phyloP scores from a whole-genome alignment of 169 alveolate genomes.

The Theileria equi region DNA sequence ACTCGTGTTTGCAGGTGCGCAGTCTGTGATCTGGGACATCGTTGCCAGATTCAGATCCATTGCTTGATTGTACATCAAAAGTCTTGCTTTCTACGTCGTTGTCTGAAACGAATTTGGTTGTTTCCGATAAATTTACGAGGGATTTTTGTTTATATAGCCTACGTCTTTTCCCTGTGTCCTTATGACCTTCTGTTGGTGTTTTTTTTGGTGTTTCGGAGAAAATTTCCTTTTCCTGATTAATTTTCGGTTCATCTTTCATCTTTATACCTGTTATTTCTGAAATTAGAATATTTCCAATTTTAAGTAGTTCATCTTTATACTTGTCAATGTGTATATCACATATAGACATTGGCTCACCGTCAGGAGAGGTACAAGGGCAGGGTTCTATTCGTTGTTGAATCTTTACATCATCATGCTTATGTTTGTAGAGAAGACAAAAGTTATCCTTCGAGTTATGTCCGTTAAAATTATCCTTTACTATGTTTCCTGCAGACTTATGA shows the following conservation, averaged over 20 bases:
- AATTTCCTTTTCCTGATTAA: neutral
- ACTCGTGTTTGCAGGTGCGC: neutral
- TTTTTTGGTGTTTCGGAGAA: neutral
- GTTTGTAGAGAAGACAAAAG: neutral
- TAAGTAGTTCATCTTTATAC: neutral
- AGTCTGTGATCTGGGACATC: too few relatives aligned
- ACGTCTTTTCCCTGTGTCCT: neutral
- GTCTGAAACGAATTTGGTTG: too few relatives aligned
- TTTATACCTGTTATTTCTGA: constrained; percentile 34
- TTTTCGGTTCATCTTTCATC: constrained; percentile 1
- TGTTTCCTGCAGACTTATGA: neutral
- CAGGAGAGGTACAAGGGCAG: neutral
- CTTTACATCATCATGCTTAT: constrained; percentile 2
- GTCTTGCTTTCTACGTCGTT: neutral
- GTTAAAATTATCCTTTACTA: too few relatives aligned
- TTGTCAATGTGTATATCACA: too few relatives aligned
- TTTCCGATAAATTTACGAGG: too few relatives aligned
- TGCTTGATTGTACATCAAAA: neutral
- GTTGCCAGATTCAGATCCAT: neutral
- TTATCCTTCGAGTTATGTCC: neutral
- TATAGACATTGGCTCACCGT: too few relatives aligned
- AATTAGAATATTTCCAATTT: constrained; percentile 6
- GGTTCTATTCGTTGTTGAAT: too few relatives aligned
- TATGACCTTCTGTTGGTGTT: too few relatives aligned
- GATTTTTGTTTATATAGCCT: neutral